phyloP scores from a whole-genome alignment of 2,329 filamentous ascomycete genomes.

The Trichoderma sp. region DNA sequence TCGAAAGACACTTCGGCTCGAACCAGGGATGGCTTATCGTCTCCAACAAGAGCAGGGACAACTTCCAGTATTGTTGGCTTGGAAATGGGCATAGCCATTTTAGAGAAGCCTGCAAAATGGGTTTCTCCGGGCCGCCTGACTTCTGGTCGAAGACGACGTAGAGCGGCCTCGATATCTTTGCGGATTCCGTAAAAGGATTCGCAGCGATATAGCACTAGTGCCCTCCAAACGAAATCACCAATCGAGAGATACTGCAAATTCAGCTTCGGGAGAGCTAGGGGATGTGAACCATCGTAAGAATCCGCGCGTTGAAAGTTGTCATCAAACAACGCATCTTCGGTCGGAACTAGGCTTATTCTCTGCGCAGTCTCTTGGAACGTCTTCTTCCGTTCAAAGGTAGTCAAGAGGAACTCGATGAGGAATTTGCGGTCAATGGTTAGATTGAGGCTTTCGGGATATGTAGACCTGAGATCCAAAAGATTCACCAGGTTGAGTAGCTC shows the following conservation, averaged over 20 bases:
- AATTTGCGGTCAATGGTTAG: conserved; percentile 62
- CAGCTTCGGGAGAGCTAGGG: conserved; percentile 86
- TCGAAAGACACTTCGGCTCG: conserved; percentile 84
- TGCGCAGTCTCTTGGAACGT: conserved; percentile 79
- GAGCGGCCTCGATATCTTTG: conserved; percentile 79
- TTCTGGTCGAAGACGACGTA: conserved; percentile 76
- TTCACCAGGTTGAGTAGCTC: conserved; percentile 69
- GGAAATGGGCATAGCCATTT: conserved; percentile 84
- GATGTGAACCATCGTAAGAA: conserved; percentile 78
- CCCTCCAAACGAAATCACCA: conserved; percentile 95
- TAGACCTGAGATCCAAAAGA: conserved; percentile 72
- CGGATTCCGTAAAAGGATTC: conserved; percentile 93
- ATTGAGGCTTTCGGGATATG: conserved; percentile 71
- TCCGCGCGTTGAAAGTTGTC: conserved; percentile 75
- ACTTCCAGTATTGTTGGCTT: conserved; percentile 87
- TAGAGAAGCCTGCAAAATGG: conserved; percentile 78
- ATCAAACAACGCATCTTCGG: conserved; percentile 78
- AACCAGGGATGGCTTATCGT: conserved; percentile 77
- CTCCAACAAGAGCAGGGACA: conserved; percentile 76
- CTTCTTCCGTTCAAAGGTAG: conserved; percentile 69
- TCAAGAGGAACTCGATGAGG: conserved; percentile 68
- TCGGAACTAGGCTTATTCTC: conserved; percentile 74
- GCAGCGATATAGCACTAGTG: conserved; percentile 80
- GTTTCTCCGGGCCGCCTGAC: conserved; percentile 61
- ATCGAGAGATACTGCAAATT: conserved; percentile 95